Evolutionary conservation across 495 filamentous ascomycete species (phyloP), one percentile per base, ranked within the genome.

Genomic region (Penicillium fimorum): DNA sequence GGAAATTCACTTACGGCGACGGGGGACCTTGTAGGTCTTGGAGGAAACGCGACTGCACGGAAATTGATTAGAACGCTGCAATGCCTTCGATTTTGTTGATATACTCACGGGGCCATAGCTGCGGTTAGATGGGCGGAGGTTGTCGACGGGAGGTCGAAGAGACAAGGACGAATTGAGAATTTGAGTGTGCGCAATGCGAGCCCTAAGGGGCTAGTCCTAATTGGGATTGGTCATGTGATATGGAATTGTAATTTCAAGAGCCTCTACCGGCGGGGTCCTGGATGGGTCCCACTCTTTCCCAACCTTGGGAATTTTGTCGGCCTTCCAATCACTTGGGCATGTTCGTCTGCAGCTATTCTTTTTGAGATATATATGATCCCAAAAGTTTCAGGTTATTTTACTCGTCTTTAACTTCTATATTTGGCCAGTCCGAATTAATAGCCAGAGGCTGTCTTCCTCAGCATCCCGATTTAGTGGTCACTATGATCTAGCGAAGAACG

Each of bases 21-120:
- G 81, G 68, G 91, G 87, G 81, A 96, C 89, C 86, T 95, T 96
- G 78, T 95, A 93, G 84, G 94, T 97, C 90, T 98, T 98, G 75
- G 89, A 92, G 83, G 96, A 97, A 59, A 84, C 84, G 58, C 82
- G 82, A 63, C 78, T 79, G 63, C 52, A 58, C 43, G 42, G 47
- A 58, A 53, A 58, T 55, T 17, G 45, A 63, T 77, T 69, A 79
- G 75, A 73, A 54, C 47, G 12, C 57, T 67, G 61, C 61, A 52
- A 66, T 35, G 35, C 30, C 38, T 55, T 52, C 45, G 24, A 49
- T 17, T 38, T 38, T 25, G 29, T 24, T 42, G 42, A 22, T 37
- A 69, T 68, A 81, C 76, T 78, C 73, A 78, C 76, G 76, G 80
- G 62, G 80, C 80, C 80, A 82, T 83, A 63, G 69, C 75, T 80